A percentile compares a stretch with the other conserved stretches of the same genome.
Conservation (phyloP, 208 protist genomes). For the Spongospora subterranea region DNA sequence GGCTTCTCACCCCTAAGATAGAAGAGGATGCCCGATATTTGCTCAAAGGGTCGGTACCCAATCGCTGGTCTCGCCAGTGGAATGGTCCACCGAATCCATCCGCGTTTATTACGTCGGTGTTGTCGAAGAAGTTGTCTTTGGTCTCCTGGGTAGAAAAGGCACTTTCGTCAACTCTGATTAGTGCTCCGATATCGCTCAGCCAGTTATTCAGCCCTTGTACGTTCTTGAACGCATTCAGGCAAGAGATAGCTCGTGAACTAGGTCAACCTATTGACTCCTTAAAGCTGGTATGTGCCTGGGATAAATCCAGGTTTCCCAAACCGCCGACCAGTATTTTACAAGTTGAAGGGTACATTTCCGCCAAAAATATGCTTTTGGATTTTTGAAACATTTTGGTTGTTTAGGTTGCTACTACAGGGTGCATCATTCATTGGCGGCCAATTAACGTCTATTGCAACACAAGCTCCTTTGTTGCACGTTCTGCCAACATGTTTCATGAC, state of each 20-base stretch:
- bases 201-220: slow-evolving; percentile 87
- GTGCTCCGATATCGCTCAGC: slow-evolving; percentile 79
- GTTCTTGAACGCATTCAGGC: slow-evolving; percentile 92
- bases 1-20: slow-evolving; percentile 83
- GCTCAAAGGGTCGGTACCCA: slow-evolving; percentile 83
- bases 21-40: slow-evolving; percentile 81
- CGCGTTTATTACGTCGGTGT: slow-evolving; percentile 84
- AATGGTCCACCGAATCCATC: slow-evolving; percentile 76
- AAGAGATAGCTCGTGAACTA: slow-evolving; percentile 86
- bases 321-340: slow-evolving; percentile 62
- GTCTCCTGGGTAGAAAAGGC: slow-evolving; percentile 76
- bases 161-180: slow-evolving; percentile 77
- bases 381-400: background rate
- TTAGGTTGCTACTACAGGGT: background rate
- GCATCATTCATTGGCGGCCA: background rate
- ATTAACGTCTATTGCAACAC: slow-evolving; percentile 70
- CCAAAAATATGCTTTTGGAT: background rate
- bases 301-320: background rate
- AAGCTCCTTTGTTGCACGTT: slow-evolving; percentile 74
- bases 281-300: slow-evolving; percentile 43
- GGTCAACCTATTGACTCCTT: slow-evolving; percentile 80
- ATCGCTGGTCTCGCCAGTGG: slow-evolving; percentile 85
- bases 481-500: background rate
- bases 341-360: slow-evolving; percentile 46
- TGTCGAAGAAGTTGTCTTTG: slow-evolving; percentile 81